These are phyloP conservation scores for Cephalotrichum gorgonifer DNA, from an alignment of 2,329 filamentous ascomycete genomes.

Conservation along the genomic window DNA sequence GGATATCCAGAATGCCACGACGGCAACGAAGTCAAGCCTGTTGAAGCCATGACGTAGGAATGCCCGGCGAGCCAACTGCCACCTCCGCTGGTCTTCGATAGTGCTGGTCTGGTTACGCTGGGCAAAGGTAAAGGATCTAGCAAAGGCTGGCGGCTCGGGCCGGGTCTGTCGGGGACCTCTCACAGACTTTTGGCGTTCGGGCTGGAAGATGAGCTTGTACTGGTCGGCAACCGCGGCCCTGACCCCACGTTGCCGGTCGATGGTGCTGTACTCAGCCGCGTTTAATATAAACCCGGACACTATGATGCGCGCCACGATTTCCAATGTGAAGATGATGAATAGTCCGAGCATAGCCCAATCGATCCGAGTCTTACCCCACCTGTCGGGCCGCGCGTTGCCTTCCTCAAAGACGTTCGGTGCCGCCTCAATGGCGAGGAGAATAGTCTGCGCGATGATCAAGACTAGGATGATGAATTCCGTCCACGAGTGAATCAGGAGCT, in stretches of 20 bases:
- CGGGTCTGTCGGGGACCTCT: constrained; percentile 37
- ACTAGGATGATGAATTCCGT: constrained; percentile 80
- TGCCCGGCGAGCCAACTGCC: constrained; percentile 78
- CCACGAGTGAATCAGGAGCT: constrained; percentile 74
- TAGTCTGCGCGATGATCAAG: constrained; percentile 77
- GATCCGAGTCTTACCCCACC: constrained; percentile 59
- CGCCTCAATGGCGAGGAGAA: constrained; percentile 80
- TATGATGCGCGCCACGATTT: constrained; percentile 72
- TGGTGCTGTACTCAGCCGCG: constrained; percentile 82
- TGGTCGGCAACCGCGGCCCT: constrained; percentile 66
- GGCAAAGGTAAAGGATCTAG: constrained; percentile 72
- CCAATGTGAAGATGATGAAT: constrained; percentile 83
- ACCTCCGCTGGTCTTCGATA: constrained; percentile 67
- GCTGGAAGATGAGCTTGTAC: constrained; percentile 70
- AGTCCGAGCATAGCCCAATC: constrained; percentile 75
- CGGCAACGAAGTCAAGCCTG: constrained; percentile 84
- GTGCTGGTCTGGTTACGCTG: constrained; percentile 40
- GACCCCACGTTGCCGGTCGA: constrained; percentile 67
- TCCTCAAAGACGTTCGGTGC: constrained; percentile 57
- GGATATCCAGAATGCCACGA: constrained; percentile 90
- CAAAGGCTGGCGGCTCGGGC: constrained; percentile 52
- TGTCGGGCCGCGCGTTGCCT: constrained; percentile 46
- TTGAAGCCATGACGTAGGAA: constrained; percentile 96
- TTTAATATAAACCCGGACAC: constrained; percentile 93
- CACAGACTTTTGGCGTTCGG: constrained; percentile 61